Base-by-base conservation (phyloP, 2,329 filamentous ascomycete genomes). In the Amauroascus niger region DNA sequence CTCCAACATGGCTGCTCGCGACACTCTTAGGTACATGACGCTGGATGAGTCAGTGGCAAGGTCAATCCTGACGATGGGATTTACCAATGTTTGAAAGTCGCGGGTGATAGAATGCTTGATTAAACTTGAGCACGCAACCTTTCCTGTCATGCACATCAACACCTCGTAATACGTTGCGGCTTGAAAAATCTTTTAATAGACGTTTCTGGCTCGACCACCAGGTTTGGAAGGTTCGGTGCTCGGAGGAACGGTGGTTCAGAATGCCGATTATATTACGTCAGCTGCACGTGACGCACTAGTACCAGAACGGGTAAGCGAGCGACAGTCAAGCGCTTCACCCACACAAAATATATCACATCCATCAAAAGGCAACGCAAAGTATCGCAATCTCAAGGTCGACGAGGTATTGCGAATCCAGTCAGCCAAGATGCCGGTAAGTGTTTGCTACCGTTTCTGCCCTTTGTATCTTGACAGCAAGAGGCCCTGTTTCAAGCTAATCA, bases 361-460 rank as follows among this genome's bases (percentile, higher is more conserved):
- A 60, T 64, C 65, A 64, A 67, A 65, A 62, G 48, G 30, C 32
- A 44, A 26, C 55, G 44, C 32, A 43, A 60, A 44, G 33, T 33
- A 32, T 51, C 46, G 33, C 52, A 54, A 57, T 39, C 41, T 44
- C 49, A 37, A 57, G 40, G 39, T 48, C 49, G 51, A 55, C 55
- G 50, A 49, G 46, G 63, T 65, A 64, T 43, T 49, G 51, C 44
- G 52, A 49, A 44, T 20, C 28, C 30, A 54, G 71, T 64, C 64
- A 64, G 69, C 75, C 75, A 79, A 74, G 71, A 79, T 79, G 76
- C 76, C 76, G 74, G 76, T 79, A 72, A 65, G 69, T 65, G 55
- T 11, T 22, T 33, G 55, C 55, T 61, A 58, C 64, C 52, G 3
- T 28, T 24, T 58, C 58, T 61, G 57, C 56, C 26, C 35, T 9